A percentile compares a stretch with the other conserved stretches of the same genome.
Evolutionary conservation across 1,284 basidiomycete genomes (phyloP).

Genomic region (Leucoagaricus sp.): DNA sequence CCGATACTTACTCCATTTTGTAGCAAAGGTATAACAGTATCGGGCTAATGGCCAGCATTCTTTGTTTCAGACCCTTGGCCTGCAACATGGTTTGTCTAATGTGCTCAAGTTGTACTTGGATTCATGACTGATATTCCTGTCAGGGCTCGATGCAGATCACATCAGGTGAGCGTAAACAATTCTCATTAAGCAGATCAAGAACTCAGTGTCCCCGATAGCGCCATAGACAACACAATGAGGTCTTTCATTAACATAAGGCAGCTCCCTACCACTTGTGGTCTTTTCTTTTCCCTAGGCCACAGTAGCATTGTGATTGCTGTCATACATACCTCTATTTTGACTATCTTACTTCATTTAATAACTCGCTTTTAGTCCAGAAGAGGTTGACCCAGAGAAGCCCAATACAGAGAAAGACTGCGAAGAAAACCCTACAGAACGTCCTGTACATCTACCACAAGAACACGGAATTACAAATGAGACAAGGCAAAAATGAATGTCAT

Average conservation of each 20-base stretch:
- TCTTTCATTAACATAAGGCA: slow-evolving; percentile 74
- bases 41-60: slow-evolving; percentile 51
- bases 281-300: slow-evolving; percentile 89
- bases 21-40: too few species aligned
- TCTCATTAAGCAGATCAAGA: neutral
- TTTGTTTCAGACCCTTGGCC: slow-evolving; percentile 64
- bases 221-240: slow-evolving; percentile 89
- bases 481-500: slow-evolving; percentile 67
- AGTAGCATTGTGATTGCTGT: slow-evolving; percentile 86
- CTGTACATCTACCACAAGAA: slow-evolving; percentile 8
- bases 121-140: neutral
- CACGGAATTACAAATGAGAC: slow-evolving; percentile 28
- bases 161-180: slow-evolving; percentile 61
- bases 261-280: slow-evolving; percentile 79
- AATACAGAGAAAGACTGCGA: neutral
- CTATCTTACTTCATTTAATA: neutral
- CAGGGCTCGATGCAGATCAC: slow-evolving; percentile 87
- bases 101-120: neutral
- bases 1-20: too few species aligned
- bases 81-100: slow-evolving; percentile 65
- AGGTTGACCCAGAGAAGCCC: neutral
- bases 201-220: slow-evolving; percentile 46
- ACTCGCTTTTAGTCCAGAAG: neutral
- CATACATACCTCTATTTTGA: slow-evolving; percentile 38
- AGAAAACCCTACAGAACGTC: neutral